Evolutionary conservation across 2,329 filamentous ascomycete genomes (phyloP), one percentile per base, ranked within the genome.

Genomic region (Fusarium graminum): DNA sequence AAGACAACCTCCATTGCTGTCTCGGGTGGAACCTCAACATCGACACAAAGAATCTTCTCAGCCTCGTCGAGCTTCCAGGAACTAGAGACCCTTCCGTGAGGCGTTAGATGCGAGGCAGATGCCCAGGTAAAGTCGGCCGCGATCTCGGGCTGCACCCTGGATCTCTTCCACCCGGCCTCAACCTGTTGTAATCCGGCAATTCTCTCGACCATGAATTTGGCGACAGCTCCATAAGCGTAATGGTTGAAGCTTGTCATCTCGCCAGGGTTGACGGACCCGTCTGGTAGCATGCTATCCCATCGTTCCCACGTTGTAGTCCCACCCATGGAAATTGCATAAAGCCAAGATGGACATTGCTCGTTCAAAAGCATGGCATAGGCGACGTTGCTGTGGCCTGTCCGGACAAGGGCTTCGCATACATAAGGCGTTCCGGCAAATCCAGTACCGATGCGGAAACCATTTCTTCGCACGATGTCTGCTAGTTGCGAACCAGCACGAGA

Each of bases 241-340:
- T 81, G 79, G 41, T 82, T 80, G 38, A 80, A 78, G 14, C 75
- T 79, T 0, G 78, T 82, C 80, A 81, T 81, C 8, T 76, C 69
- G 0, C 79, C 76, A 0, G 77, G 74, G 40, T 81, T 81, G 13
- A 81, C 74, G 0, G 63, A 70, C 1, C 78, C 79, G 16, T 80
- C 73, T 0, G 77, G 75, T 3, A 80, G 51, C 69, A 81, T 74
- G 4, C 71, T 74, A 17, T 81, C 77, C 80, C 80, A 81, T 1
- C 80, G 75, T 60, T 81, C 80, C 79, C 80, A 81, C 2, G 77
- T 76, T 0, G 78, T 81, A 1, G 80, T 81, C 0, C 75, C 78
- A 3, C 75, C 77, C 77, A 80, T 79, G 1, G 69, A 72, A 14
- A 81, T 73, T 5, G 75, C 75, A 22, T 80, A 80, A 0, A 74